phyloP scores from a whole-genome alignment of 2,329 filamentous ascomycete species.

The Fusarium sp. region DNA sequence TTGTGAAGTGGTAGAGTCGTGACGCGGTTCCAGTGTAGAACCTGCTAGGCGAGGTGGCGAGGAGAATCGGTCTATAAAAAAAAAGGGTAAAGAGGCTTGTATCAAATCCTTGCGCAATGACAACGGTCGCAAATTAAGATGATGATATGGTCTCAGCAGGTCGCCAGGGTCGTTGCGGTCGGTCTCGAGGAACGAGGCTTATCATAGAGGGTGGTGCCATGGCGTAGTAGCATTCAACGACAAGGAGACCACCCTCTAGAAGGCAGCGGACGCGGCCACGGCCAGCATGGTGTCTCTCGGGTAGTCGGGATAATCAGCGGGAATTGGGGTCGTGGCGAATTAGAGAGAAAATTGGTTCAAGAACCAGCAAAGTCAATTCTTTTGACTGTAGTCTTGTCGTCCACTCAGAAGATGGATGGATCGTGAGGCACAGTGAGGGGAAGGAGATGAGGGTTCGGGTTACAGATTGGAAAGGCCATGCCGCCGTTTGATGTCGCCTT shows the following conservation, averaged over 20 bases:
- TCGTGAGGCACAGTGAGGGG: background rate
- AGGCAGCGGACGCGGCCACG: constrained; percentile 54
- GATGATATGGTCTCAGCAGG: background rate
- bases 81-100: constrained; percentile 2
- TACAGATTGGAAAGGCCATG: background rate
- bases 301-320: constrained; percentile 20
- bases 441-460: background rate
- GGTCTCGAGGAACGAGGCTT: constrained; percentile 46
- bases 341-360: constrained; percentile 3
- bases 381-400: background rate
- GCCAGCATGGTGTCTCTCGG: constrained; percentile 31
- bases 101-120: background rate
- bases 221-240: constrained; percentile 52
- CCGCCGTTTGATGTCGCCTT: background rate
- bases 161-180: constrained; percentile 9
- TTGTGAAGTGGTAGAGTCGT: constrained; percentile 1
- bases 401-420: background rate
- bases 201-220: constrained; percentile 66
- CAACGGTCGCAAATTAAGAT: background rate
- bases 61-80: constrained; percentile 17
- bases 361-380: background rate
- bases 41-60: constrained; percentile 19
- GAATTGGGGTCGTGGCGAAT: constrained; percentile 24
- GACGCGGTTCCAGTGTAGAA: background rate
- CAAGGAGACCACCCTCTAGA: constrained; percentile 62